phyloP scores from a whole-genome alignment of 2,329 filamentous ascomycete species.

The Scedosporium minutisporum region DNA sequence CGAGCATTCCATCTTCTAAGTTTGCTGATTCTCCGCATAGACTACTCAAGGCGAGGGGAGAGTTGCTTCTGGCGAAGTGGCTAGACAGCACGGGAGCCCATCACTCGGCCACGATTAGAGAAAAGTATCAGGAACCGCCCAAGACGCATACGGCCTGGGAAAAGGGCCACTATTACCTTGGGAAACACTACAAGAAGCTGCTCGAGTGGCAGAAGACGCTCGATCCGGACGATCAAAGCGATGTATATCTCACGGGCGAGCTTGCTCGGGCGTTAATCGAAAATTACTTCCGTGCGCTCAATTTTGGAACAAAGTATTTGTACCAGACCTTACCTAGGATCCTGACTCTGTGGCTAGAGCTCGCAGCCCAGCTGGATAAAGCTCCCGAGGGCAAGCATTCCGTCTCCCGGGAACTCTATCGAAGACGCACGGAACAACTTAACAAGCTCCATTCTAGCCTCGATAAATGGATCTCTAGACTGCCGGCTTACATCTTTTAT shows the following conservation, averaged over 20 bases:
- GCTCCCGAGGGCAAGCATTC: constrained; percentile 45
- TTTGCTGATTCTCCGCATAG: constrained; percentile 41
- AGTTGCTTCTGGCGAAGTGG: constrained; percentile 92
- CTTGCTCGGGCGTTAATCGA: constrained; percentile 82
- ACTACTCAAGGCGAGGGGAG: constrained; percentile 63
- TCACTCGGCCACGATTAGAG: constrained; percentile 66
- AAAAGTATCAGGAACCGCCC: constrained; percentile 77
- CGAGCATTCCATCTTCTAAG: constrained; percentile 8
- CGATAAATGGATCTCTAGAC: constrained; percentile 63
- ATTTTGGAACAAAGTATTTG: constrained; percentile 87
- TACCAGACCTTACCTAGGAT: constrained; percentile 90
- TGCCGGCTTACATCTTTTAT: constrained; percentile 72
- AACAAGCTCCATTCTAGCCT: constrained; percentile 63
- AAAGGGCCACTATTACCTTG: constrained; percentile 94
- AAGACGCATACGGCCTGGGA: constrained; percentile 69
- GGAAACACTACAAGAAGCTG: constrained; percentile 94
- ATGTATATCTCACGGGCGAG: constrained; percentile 70
- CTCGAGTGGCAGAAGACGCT: constrained; percentile 79
- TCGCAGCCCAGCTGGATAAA: constrained; percentile 67
- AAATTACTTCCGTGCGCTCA: constrained; percentile 80
- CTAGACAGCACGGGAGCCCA: constrained; percentile 91
- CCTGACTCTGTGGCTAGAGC: constrained; percentile 87
- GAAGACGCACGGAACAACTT: constrained; percentile 55
- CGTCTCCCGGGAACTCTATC: constrained; percentile 40
- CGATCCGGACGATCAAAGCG: constrained; percentile 65